phyloP scores from a whole-genome alignment of 2,329 filamentous ascomycete genomes.

The Botrytis medusae region DNA sequence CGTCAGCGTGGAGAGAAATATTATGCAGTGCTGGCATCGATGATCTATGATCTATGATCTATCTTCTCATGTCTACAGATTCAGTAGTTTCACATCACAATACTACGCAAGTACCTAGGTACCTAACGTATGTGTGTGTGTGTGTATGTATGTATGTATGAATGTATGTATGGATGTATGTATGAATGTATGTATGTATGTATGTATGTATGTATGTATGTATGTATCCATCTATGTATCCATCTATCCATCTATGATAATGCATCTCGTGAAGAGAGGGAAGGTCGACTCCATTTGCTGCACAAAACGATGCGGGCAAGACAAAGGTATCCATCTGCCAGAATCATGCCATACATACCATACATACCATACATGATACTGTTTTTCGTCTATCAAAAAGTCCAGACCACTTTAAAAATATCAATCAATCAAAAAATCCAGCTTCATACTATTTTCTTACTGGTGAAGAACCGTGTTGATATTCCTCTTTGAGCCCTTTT shows the following conservation, averaged over 20 bases:
- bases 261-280: background rate
- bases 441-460: background rate
- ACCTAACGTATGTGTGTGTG: background rate
- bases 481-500: background rate
- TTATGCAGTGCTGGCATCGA: background rate
- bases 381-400: background rate
- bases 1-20: background rate
- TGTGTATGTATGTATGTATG: no score
- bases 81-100: background rate
- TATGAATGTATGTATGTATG: no score
- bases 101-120: background rate
- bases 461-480: background rate
- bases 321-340: background rate
- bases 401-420: background rate
- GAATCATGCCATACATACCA: background rate
- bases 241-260: background rate
- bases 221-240: no score
- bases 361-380: background rate
- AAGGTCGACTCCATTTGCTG: background rate
- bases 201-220: no score
- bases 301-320: background rate
- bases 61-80: background rate
- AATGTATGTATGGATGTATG: no score
- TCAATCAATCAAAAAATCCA: slow-evolving; percentile 18
- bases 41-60: background rate